phyloP scores from a whole-genome alignment of 1,284 basidiomycete genomes.

The Sporisorium sorghi region DNA sequence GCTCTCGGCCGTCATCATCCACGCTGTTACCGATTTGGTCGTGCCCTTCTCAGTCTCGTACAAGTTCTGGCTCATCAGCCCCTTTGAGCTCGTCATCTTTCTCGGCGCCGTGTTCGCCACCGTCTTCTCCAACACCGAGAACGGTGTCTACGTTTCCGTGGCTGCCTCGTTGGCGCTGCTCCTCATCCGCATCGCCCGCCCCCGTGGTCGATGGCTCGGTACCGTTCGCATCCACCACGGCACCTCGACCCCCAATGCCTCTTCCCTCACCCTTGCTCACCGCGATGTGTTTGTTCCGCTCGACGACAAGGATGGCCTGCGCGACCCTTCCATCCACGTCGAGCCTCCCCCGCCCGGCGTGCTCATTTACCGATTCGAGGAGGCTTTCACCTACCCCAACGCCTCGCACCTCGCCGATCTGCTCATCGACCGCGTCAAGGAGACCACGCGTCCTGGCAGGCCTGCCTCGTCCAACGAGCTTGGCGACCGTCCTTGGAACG shows the following conservation, averaged over 20 bases:
- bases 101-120: slow-evolving; percentile 87
- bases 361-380: slow-evolving; percentile 91
- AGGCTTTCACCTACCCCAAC: slow-evolving; percentile 94
- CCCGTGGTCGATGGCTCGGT: slow-evolving; percentile 91
- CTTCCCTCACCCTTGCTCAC: slow-evolving; percentile 41
- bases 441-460: slow-evolving; percentile 78
- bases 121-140: slow-evolving; percentile 76
- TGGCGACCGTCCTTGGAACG: slow-evolving; percentile 91
- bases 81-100: slow-evolving; percentile 93
- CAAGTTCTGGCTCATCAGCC: slow-evolving; percentile 91
- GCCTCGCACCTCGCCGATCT: slow-evolving; percentile 81
- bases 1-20: slow-evolving; percentile 93
- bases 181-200: slow-evolving; percentile 88
- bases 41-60: slow-evolving; percentile 88
- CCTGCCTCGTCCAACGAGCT: slow-evolving; percentile 11
- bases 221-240: slow-evolving; percentile 73
- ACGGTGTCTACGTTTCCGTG: slow-evolving; percentile 93
- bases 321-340: slow-evolving; percentile 80
- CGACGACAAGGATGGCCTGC: slow-evolving; percentile 73
- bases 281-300: slow-evolving; percentile 86
- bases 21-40: slow-evolving; percentile 87
- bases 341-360: slow-evolving; percentile 85
- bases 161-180: slow-evolving; percentile 83
- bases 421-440: slow-evolving; percentile 84
- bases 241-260: slow-evolving; percentile 27